Conservation (phyloP, 495 filamentous ascomycete species). For the Penicillium chermesinum region DNA sequence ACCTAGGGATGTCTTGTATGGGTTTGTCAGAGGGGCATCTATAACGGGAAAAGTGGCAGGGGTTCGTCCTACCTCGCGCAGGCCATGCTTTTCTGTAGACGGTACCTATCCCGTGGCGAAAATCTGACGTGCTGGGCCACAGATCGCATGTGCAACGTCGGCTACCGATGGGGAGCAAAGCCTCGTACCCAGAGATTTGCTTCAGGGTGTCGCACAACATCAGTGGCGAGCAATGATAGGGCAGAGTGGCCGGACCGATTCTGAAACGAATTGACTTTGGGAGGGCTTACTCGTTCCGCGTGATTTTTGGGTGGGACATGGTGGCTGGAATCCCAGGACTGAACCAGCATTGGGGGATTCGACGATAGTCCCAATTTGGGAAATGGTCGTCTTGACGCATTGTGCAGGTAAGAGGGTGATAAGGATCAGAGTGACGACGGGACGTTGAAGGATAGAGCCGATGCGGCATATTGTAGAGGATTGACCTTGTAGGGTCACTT, state of each 20-base stretch:
- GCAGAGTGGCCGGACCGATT: constrained; percentile 6
- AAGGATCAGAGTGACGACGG: no score
- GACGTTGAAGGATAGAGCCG: no score
- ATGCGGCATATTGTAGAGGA: no score
- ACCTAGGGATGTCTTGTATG: no score
- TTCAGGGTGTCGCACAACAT: constrained; percentile 2
- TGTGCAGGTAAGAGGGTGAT: no score
- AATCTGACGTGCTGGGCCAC: background rate
- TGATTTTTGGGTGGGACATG: constrained; percentile 5
- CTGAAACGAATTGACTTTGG: constrained; percentile 8
- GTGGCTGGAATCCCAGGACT: background rate
- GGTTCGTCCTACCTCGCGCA: background rate
- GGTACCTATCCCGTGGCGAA: background rate
- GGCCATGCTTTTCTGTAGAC: no score
- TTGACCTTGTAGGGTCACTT: no score
- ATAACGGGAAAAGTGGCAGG: no score
- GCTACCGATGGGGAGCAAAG: background rate
- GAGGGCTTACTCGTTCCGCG: constrained; percentile 2
- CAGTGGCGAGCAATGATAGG: background rate
- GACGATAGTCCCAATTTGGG: background rate
- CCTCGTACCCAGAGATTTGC: background rate
- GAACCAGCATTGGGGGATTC: background rate
- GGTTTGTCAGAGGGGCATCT: no score
- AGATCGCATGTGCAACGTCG: background rate
- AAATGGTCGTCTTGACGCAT: no score